Evolutionary conservation across 305 asterid genomes (phyloP), one percentile per base, ranked within the genome.

Genomic region (Fraxinus xanthoxyloides): DNA sequence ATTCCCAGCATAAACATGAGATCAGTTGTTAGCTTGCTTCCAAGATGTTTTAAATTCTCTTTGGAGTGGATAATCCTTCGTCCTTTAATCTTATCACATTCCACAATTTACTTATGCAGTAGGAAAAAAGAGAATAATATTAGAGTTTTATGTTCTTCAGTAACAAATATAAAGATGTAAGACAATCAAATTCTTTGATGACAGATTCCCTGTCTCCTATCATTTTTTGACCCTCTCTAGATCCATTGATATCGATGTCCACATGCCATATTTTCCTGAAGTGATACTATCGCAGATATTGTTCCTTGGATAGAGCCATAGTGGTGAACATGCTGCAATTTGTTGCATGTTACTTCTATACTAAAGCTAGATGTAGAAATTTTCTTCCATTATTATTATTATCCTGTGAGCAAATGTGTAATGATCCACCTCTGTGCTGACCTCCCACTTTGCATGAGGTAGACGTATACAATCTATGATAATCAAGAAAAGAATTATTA

Each of bases 1-100:
- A 43, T 81, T 75, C 43, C 77, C 48, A 78, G 59, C 17, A 75
- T 10, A 21, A 36, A 36, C 35, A 36, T 34, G 46, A 81, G 70
- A 77, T 72, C 26, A 67, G 30, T 32, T 36, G 40, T 51, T 38
- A 54, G 69, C 59, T 24, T 63, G 77, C 81, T 59, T 24, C 75
- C 54, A 32, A 12, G 56, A 72, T 35, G 72, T 34, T 43, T 79
- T 28, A 78, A 78, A 51, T 75, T 54, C 19, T 75, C 32, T 9
- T 26, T 34, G 35, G 12, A 34, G 73, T 26, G 13, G 46, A 56
- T 15, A 17, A 19, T 23, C 21, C 79, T 13, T 76, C 36, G 24
- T 59, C 9, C 12, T 63, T 31, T 77, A 77, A n/a, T 4, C n/a
- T 23, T 59, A 4, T 76, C 10, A 0, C 54, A 56, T 26, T 76